A percentile compares a stretch with the other conserved stretches of the same genome.
Conservation (phyloP, 345 rosid genomes). For the Jatropha curcas region DNA sequence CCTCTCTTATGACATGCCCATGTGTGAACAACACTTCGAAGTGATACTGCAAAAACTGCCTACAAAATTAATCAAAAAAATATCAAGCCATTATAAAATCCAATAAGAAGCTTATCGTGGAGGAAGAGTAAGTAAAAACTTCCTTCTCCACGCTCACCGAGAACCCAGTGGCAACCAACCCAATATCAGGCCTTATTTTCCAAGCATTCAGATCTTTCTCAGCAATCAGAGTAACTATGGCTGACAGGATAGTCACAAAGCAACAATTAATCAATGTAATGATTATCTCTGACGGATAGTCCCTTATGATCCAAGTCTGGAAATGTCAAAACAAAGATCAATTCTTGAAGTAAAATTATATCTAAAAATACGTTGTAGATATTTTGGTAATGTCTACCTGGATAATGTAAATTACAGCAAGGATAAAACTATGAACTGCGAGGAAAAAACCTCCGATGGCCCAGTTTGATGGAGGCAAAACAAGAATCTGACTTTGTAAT, state of each 20-base stretch:
- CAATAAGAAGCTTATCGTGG: neutral
- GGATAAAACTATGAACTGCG: slow-evolving; percentile 14
- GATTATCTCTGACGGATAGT: slow-evolving; percentile 15
- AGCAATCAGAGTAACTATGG: slow-evolving; percentile 18
- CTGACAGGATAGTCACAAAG: slow-evolving; percentile 31
- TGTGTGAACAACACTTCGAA: slow-evolving; percentile 28
- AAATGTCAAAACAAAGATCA: slow-evolving; percentile 1
- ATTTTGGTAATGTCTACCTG: slow-evolving; percentile 21
- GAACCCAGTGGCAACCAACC: slow-evolving; percentile 3
- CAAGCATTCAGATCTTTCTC: slow-evolving; percentile 30
- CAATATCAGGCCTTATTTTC: slow-evolving; percentile 3
- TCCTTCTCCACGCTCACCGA: slow-evolving; percentile 4
- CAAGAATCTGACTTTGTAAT: neutral
- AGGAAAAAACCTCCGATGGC: slow-evolving; percentile 31
- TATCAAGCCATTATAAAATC: neutral
- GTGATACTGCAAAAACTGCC: slow-evolving; percentile 28
- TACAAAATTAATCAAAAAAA: neutral
- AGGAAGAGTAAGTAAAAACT: neutral
- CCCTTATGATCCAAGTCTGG: slow-evolving; percentile 22
- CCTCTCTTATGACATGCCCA: slow-evolving; percentile 36
- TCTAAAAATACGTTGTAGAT: neutral
- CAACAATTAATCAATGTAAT: neutral
- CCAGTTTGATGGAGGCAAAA: slow-evolving; percentile 23
- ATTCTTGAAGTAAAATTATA: neutral
- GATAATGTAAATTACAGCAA: slow-evolving; percentile 4